Evolutionary conservation across 140 eudicot species (phyloP), one percentile per base, ranked within the genome.

Genomic region (Ambrosia hybrid): DNA sequence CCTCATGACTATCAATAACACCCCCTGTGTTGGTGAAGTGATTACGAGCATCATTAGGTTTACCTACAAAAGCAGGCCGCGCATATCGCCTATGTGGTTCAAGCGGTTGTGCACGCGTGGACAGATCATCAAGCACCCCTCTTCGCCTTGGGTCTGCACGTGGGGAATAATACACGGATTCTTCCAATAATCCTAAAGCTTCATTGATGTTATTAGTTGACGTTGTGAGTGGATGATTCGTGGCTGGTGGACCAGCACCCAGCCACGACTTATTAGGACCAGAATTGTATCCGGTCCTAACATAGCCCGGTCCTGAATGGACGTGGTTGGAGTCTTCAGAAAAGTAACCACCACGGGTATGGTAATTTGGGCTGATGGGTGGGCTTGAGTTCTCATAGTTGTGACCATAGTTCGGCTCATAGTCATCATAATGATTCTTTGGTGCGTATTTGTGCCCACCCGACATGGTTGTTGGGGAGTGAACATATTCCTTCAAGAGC

Each of bases 31-130:
- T 46, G 10, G 38, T 48, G 37, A 36, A 51, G 65, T 51, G n/a
- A 4, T 56, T 71, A 43, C 16, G 73, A 21, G 48, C 10, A 30
- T 51, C 76, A 2, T 53, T 61, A 60, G 56, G 49, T 61, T 63
- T 78, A 26, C 73, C 72, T 36, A 71, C 82, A 63, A 78, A 78
- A 4, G 61, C 73, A 13, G 77, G 78, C 3, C 82, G 53, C 15
- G 73, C 82, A 8, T 78, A 78, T 36, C 77, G 82, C 26, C 52
- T 64, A 1, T 71, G 78, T 56, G 82, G 73, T 49, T 78, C 82
- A 34, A 51, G 51, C 16, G 69, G 82, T 43, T 56, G 78, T 33
- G 82, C 71, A 38, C 81, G 81, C 1, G 76, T 77, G 4, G 81
- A 70, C 36, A 70, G 46, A 9, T 77, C 72, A 51, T 77, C 72